phyloP scores from a whole-genome alignment of 1,284 basidiomycete genomes.

The Ustilago xerochloae region DNA sequence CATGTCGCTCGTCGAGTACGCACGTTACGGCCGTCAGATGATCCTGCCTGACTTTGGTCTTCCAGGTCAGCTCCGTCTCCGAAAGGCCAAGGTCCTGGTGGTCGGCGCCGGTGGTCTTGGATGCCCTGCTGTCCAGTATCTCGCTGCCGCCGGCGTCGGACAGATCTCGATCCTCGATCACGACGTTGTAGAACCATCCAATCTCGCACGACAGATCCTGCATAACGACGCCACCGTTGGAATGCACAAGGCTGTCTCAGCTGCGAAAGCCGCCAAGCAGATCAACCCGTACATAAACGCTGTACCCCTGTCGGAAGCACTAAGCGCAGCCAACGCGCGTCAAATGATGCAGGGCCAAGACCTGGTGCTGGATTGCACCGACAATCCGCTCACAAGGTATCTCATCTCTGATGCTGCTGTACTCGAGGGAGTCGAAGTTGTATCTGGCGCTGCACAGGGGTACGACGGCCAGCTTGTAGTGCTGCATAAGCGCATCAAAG shows the following conservation, averaged over 20 bases:
- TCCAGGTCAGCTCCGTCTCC: slow-evolving; percentile 79
- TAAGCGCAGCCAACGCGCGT: slow-evolving; percentile 54
- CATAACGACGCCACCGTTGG: slow-evolving; percentile 86
- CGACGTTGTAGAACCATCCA: slow-evolving; percentile 88
- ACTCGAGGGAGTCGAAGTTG: slow-evolving; percentile 78
- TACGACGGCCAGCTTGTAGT: slow-evolving; percentile 84
- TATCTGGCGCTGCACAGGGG: slow-evolving; percentile 91
- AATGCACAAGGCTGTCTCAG: slow-evolving; percentile 81
- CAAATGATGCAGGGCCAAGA: slow-evolving; percentile 69
- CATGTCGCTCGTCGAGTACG: slow-evolving; percentile 76
- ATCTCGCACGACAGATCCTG: slow-evolving; percentile 91
- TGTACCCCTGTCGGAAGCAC: slow-evolving; percentile 23
- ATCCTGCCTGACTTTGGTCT: slow-evolving; percentile 90
- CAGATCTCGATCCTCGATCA: slow-evolving; percentile 88
- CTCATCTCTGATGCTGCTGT: slow-evolving; percentile 92
- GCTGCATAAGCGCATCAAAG: slow-evolving; percentile 50
- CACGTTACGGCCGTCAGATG: slow-evolving; percentile 96
- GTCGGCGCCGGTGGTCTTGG: slow-evolving; percentile 96
- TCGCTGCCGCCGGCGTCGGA: slow-evolving; percentile 90
- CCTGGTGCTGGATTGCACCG: slow-evolving; percentile 92
- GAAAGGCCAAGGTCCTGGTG: slow-evolving; percentile 80
- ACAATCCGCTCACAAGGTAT: slow-evolving; percentile 91
- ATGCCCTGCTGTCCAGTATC: slow-evolving; percentile 93
- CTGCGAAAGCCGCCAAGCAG: slow-evolving; percentile 72
- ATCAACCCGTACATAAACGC: slow-evolving; percentile 62